Base-by-base conservation (phyloP, 257 asterid genomes). In the Parsonsia alboflavescens region DNA sequence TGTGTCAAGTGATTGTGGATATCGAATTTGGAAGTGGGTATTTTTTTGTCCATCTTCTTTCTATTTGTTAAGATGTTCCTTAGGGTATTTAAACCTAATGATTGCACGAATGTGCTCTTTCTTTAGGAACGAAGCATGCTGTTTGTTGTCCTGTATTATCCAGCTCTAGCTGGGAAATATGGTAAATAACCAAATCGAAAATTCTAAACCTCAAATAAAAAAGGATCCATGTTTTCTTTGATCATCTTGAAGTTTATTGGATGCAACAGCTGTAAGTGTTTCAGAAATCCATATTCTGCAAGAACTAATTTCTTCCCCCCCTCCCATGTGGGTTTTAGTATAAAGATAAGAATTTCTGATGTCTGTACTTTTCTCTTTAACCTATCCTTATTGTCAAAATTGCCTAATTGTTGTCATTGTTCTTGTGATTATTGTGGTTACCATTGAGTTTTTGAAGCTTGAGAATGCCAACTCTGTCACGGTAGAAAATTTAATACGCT, bases 41-140 rank as follows among this genome's bases (percentile, higher is more conserved):
- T 33, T 33, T 11, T 24, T 10, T 58, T 26, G 3, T 58, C 39
- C 65, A 24, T 64, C 5, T 16, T 36, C 48, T 36, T 36, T 17
- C 69, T 64, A 19, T 64, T 63, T 64, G 50, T 65, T 65, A 28
- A 64, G 69, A 64, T 19, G 28, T n/a, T 41, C 28, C 41, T 39
- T 63, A 12, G 48, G 46, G 21, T 15, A 13, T 26, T 62, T 33
- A 41, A 16, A 11, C 33, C 15, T 63, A 6, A 46, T 33, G 44
- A 39, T 8, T 16, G 36, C 39, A 2, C n/a, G 10, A 44, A 15
- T 36, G 48, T 63, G 24, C 17, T 6, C 17, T 7, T 52, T 52
- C 3, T 12, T 7, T 26, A 16, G 28, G 54, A 49, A 49, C 13
- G 21, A 2, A 57, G 16, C 39, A 21, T 65, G 30, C 28, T 36